phyloP scores from a whole-genome alignment of 805 yeast species.

The Yarrowia deformans region DNA sequence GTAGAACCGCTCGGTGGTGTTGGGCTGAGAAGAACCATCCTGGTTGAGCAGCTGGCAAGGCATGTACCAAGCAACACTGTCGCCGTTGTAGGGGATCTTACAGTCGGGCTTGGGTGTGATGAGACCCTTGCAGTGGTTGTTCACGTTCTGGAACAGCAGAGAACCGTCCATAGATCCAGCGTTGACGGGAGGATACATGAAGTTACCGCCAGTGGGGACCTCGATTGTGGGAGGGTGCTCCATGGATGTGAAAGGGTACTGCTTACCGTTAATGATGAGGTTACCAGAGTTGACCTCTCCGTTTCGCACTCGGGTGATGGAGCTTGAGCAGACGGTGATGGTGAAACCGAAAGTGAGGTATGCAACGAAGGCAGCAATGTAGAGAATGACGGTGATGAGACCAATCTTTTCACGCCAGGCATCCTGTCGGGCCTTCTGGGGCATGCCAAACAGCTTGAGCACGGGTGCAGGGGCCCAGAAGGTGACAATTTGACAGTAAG shows the following conservation, averaged over 20 bases:
- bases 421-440: constrained; percentile 78
- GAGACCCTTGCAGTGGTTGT: constrained; percentile 80
- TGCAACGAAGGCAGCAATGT: constrained; percentile 79
- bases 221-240: constrained; percentile 85
- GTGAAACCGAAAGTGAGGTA: constrained; percentile 91
- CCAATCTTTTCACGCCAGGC: constrained; percentile 99
- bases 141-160: constrained; percentile 87
- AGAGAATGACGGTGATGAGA: constrained; percentile 73
- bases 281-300: constrained; percentile 66
- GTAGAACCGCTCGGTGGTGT: constrained; percentile 69
- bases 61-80: constrained; percentile 90
- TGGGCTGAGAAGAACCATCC: constrained; percentile 75
- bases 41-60: constrained; percentile 79
- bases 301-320: constrained; percentile 60
- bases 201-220: constrained; percentile 66
- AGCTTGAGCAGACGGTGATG: constrained; percentile 71
- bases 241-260: constrained; percentile 73
- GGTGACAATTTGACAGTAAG: constrained; percentile 80
- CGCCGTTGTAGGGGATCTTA: constrained; percentile 70
- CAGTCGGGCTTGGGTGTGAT: constrained; percentile 72
- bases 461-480: constrained; percentile 91
- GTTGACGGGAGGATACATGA: constrained; percentile 81
- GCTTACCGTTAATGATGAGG: constrained; percentile 81
- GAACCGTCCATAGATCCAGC: constrained; percentile 91
- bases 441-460: constrained; percentile 75